Percentiles rank a stretch among this genome's conserved stretches.
These are phyloP conservation scores for Cladophialophora immunda DNA, from an alignment of 2,329 filamentous ascomycete species.

Conservation along the genomic window DNA sequence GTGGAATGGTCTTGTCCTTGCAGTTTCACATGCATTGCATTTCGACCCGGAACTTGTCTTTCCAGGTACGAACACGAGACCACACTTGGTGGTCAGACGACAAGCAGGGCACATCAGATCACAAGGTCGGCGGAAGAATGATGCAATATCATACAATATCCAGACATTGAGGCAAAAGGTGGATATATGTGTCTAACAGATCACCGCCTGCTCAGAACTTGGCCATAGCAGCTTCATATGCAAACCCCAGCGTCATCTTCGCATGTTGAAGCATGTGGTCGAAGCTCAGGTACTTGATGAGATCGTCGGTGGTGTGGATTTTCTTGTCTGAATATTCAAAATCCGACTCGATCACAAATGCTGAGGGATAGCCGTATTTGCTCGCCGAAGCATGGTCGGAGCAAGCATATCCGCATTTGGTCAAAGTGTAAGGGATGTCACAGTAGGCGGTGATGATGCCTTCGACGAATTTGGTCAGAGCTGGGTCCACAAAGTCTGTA, in stretches of 20 bases:
- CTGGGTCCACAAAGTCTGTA: constrained; percentile 85
- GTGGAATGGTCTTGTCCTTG: not conserved
- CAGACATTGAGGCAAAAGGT: not conserved
- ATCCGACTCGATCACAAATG: constrained; percentile 70
- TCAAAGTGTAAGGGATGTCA: constrained; percentile 84
- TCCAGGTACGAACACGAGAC: not conserved
- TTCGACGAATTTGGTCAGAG: constrained; percentile 89
- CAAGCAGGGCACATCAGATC: not conserved
- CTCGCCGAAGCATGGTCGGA: constrained; percentile 75
- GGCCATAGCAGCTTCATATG: constrained; percentile 83
- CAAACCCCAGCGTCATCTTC: constrained; percentile 81
- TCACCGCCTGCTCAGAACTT: constrained; percentile 59
- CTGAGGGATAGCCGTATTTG: constrained; percentile 71
- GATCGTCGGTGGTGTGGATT: constrained; percentile 78
- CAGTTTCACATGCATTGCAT: constrained; percentile 9
- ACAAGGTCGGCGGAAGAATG: not conserved
- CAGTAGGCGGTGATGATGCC: constrained; percentile 87
- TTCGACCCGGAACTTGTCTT: not conserved
- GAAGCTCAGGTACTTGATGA: constrained; percentile 76
- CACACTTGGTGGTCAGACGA: not conserved
- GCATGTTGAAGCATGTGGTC: constrained; percentile 94
- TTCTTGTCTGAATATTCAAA: constrained; percentile 71
- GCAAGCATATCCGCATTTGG: constrained; percentile 87
- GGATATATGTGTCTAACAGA: constrained; percentile 2
- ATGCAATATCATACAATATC: not conserved